phyloP scores from a whole-genome alignment of 106 monocot genomes.

The Allium cepa region DNA sequence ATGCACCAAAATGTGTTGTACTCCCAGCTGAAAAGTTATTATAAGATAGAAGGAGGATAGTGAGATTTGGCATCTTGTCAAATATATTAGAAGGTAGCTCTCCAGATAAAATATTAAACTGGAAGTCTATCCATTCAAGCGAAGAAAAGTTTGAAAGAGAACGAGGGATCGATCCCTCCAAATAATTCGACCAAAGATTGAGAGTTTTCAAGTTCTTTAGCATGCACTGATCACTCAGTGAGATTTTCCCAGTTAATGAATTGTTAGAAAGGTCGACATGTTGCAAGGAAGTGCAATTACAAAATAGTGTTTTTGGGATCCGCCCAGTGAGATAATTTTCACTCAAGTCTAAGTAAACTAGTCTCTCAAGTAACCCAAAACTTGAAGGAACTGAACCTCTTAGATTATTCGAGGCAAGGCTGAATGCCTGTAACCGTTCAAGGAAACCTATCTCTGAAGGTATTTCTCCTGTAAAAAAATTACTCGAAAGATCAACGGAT shows the following conservation, averaged over 20 bases:
- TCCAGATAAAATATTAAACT: slow-evolving; percentile 43
- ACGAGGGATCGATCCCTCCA: slow-evolving; percentile 42
- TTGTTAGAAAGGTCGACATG: slow-evolving; percentile 77
- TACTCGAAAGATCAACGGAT: slow-evolving; percentile 58
- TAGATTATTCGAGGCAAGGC: slow-evolving; percentile 44
- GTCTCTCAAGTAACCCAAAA: slow-evolving; percentile 27
- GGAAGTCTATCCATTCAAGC: slow-evolving; percentile 63
- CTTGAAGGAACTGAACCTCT: slow-evolving; percentile 41
- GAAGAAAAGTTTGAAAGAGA: slow-evolving; percentile 42
- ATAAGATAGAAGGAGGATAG: slow-evolving; percentile 54
- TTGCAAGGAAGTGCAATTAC: slow-evolving; percentile 47
- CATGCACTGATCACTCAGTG: slow-evolving; percentile 16
- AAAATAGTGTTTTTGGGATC: slow-evolving; percentile 59
- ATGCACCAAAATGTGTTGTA: slow-evolving; percentile 28
- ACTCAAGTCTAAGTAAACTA: slow-evolving; percentile 55
- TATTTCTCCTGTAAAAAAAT: slow-evolving; percentile 38
- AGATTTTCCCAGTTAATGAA: slow-evolving; percentile 55
- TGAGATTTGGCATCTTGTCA: slow-evolving; percentile 29
- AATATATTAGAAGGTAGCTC: slow-evolving; percentile 47
- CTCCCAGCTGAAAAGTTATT: slow-evolving; percentile 37
- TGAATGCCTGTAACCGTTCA: slow-evolving; percentile 30
- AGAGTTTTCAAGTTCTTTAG: slow-evolving; percentile 40
- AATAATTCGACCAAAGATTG: slow-evolving; percentile 51
- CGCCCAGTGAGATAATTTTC: slow-evolving; percentile 37
- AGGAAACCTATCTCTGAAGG: slow-evolving; percentile 47